A percentile compares a stretch with the other conserved stretches of the same genome.
Conservation (phyloP, 345 rosid genomes). For the Lenwebbia sp. region DNA sequence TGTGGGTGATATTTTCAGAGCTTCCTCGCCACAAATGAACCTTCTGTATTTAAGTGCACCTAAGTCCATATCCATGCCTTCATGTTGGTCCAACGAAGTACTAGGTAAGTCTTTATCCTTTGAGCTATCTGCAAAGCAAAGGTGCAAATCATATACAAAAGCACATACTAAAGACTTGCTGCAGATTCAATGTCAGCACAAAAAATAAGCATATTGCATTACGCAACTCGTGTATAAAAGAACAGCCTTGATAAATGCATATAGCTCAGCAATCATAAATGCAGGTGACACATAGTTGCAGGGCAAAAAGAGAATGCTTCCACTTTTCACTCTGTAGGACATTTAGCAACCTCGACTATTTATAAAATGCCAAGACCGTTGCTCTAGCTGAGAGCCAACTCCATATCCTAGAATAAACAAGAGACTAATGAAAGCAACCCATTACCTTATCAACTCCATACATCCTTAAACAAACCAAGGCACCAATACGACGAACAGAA, state of each 20-base stretch:
- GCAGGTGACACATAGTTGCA: too few relatives aligned
- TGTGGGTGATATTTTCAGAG: slow-evolving; percentile 48
- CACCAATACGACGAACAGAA: neutral
- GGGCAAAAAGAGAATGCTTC: too few relatives aligned
- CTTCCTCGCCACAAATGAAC: slow-evolving; percentile 74
- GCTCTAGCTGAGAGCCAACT: neutral
- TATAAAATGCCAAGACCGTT: neutral
- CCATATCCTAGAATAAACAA: neutral
- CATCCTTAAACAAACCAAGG: neutral
- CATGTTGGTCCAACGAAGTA: slow-evolving; percentile 16
- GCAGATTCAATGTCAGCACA: neutral
- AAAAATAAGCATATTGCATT: neutral
- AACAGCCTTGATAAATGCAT: too few relatives aligned
- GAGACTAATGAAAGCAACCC: too few relatives aligned
- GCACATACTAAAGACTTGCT: neutral
- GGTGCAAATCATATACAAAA: neutral
- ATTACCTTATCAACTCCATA: neutral
- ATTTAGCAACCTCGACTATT: neutral
- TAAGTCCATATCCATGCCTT: slow-evolving; percentile 23
- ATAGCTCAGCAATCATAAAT: too few relatives aligned
- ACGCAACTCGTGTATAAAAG: too few relatives aligned
- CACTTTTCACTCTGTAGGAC: too few relatives aligned
- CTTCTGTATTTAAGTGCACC: slow-evolving; percentile 27
- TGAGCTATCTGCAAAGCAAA: slow-evolving; percentile 24
- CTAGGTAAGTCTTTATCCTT: slow-evolving; percentile 18